These are phyloP conservation scores for Ploettnerulaceae sp. DNA, from an alignment of 2,329 filamentous ascomycete genomes.

Conservation along the genomic window DNA sequence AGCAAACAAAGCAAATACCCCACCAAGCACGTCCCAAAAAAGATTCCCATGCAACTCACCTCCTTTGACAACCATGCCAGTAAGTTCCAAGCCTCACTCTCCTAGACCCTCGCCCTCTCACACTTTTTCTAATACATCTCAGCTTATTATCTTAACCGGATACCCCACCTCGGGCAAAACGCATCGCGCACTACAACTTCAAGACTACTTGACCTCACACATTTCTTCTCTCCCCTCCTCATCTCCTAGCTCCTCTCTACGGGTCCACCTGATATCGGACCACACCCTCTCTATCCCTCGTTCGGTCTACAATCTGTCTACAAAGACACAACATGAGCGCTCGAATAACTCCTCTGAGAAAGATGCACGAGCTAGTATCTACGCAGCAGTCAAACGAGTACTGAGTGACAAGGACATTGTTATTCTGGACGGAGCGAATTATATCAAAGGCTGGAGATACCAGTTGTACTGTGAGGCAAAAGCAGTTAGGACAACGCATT, in stretches of 20 bases:
- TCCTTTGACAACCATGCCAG: slow-evolving; percentile 2
- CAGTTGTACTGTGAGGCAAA: slow-evolving; percentile 83
- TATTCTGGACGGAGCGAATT: slow-evolving; percentile 75
- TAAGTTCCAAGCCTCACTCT: background rate
- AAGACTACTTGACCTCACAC: slow-evolving; percentile 59
- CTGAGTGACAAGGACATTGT: slow-evolving; percentile 70
- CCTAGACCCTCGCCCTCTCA: background rate
- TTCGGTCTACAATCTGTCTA: slow-evolving; percentile 63
- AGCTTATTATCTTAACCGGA: slow-evolving; percentile 65
- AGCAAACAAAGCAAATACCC: too few species aligned
- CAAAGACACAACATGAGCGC: slow-evolving; percentile 54
- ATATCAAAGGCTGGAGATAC: slow-evolving; percentile 87
- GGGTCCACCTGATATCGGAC: slow-evolving; percentile 71
- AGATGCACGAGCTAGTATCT: slow-evolving; percentile 70
- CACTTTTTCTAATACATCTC: background rate
- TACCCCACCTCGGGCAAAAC: slow-evolving; percentile 66
- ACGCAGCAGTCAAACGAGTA: slow-evolving; percentile 72
- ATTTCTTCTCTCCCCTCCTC: slow-evolving; percentile 33
- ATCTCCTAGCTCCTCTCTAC: slow-evolving; percentile 41
- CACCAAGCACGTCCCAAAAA: too few species aligned
- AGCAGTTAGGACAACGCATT: slow-evolving; percentile 69
- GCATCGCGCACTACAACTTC: slow-evolving; percentile 60
- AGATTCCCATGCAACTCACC: too few species aligned
- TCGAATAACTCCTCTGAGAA: slow-evolving; percentile 75
- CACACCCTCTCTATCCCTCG: slow-evolving; percentile 65